phyloP scores from a whole-genome alignment of 768 basidiomycete genomes.

The Clitopilus hobsonii region DNA sequence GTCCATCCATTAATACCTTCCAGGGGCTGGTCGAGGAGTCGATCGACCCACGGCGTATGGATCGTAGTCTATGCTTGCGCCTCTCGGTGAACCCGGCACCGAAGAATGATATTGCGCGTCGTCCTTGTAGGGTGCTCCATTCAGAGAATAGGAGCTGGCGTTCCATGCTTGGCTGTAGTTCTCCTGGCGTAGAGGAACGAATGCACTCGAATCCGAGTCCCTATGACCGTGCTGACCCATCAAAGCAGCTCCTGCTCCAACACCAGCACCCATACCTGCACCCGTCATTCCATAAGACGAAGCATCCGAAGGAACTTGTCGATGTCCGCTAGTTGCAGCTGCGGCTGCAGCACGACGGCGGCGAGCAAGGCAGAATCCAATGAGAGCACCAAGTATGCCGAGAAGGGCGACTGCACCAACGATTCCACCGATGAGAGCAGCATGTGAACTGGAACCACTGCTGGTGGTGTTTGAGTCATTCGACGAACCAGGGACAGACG shows the following conservation, averaged over 20 bases:
- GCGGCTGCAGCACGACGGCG: slow-evolving; percentile 40
- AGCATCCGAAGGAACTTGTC: neutral
- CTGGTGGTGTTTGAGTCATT: slow-evolving; percentile 7
- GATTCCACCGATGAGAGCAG: slow-evolving; percentile 43
- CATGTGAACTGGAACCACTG: slow-evolving; percentile 23
- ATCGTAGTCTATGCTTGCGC: slow-evolving; percentile 29
- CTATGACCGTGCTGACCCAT: slow-evolving; percentile 21
- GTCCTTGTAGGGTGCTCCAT: slow-evolving; percentile 30
- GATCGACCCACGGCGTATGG: slow-evolving; percentile 26
- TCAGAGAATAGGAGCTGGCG: slow-evolving; percentile 43
- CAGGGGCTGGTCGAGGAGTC: neutral
- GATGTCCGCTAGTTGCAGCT: slow-evolving; percentile 12
- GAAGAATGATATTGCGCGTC: slow-evolving; percentile 3
- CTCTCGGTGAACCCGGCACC: slow-evolving; percentile 9
- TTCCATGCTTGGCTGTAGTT: slow-evolving; percentile 57
- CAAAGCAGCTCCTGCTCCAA: slow-evolving; percentile 9
- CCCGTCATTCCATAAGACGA: slow-evolving; percentile 20
- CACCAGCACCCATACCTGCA: slow-evolving; percentile 19
- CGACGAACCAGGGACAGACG: slow-evolving; percentile 7
- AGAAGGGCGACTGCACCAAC: slow-evolving; percentile 51
- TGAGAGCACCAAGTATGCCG: slow-evolving; percentile 44
- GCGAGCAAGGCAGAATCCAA: slow-evolving; percentile 48
- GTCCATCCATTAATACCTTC: neutral
- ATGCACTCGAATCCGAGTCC: slow-evolving; percentile 63
- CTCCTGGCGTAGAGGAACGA: slow-evolving; percentile 66